Conservation (phyloP, 2,329 filamentous ascomycete species). For the Sporothrix protearum region DNA sequence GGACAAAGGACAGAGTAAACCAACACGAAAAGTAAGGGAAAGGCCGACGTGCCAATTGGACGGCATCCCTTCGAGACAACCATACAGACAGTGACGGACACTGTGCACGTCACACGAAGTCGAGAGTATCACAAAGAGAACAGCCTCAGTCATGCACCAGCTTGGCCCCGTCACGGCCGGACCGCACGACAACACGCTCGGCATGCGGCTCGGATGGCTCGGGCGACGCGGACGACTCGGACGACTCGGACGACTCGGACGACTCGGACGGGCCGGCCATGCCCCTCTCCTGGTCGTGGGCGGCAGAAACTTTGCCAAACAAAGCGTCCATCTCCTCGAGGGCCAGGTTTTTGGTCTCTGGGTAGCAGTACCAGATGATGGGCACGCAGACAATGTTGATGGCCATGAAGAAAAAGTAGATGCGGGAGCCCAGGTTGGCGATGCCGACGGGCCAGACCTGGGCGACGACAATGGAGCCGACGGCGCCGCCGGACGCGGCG, state of each 20-base stretch:
- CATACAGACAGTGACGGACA: no score
- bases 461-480: slow-evolving; percentile 53
- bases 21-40: no score
- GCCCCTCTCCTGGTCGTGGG: background rate
- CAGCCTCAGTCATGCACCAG: slow-evolving; percentile 2
- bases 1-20: no score
- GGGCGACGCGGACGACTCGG: no score
- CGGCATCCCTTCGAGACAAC: no score
- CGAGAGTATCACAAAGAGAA: background rate
- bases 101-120: background rate
- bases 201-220: background rate
- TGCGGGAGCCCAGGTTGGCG: slow-evolving; percentile 46
- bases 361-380: slow-evolving; percentile 43
- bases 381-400: slow-evolving; percentile 49
- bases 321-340: slow-evolving; percentile 47
- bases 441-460: slow-evolving; percentile 56
- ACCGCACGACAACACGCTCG: background rate
- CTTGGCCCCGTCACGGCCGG: slow-evolving; percentile 5
- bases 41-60: no score
- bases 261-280: background rate
- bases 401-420: slow-evolving; percentile 58
- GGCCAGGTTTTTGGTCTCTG: slow-evolving; percentile 50
- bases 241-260: no score
- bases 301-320: slow-evolving; percentile 34
- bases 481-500: slow-evolving; percentile 51